phyloP scores from a whole-genome alignment of 2,329 filamentous ascomycete species.

The Pestalotiopsis sp. region DNA sequence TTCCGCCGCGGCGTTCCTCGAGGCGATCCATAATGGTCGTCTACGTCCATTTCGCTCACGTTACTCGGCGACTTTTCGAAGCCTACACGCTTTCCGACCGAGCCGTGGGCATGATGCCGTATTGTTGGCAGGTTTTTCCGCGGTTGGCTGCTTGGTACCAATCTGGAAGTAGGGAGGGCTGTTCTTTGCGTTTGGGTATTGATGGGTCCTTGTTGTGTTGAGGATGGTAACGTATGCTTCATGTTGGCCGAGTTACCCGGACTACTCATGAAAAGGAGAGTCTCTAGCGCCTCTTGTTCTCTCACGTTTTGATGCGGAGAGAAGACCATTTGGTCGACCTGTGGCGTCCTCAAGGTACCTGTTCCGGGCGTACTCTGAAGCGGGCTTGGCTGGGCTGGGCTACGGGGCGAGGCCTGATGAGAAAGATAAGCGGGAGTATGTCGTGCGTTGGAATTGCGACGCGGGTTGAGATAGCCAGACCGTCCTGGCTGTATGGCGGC shows the following conservation, averaged over 20 bases:
- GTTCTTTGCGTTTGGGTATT: conserved; percentile 32
- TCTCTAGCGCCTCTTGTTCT: conserved; percentile 82
- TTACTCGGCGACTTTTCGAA: conserved; percentile 49
- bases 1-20: conserved; percentile 46
- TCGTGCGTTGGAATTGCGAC: conserved; percentile 53
- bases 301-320: conserved; percentile 71
- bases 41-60: conserved; percentile 51
- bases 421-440: conserved; percentile 54
- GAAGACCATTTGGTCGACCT: conserved; percentile 59
- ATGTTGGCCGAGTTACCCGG: conserved; percentile 71
- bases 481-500: conserved; percentile 56
- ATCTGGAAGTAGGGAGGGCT: conserved; percentile 46
- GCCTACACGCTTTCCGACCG: conserved; percentile 44
- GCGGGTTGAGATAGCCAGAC: conserved; percentile 41
- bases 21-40: conserved; percentile 39
- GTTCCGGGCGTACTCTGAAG: conserved; percentile 39
- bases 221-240: conserved; percentile 54
- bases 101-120: conserved; percentile 39
- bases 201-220: conserved; percentile 30
- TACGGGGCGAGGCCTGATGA: conserved; percentile 47
- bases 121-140: conserved; percentile 56
- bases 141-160: conserved; percentile 35
- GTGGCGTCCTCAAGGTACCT: conserved; percentile 37
- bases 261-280: conserved; percentile 80
- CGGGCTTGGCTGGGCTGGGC: conserved; percentile 42